phyloP scores from a whole-genome alignment of 2,329 filamentous ascomycete genomes.

The Pseudocercospora cruenta region DNA sequence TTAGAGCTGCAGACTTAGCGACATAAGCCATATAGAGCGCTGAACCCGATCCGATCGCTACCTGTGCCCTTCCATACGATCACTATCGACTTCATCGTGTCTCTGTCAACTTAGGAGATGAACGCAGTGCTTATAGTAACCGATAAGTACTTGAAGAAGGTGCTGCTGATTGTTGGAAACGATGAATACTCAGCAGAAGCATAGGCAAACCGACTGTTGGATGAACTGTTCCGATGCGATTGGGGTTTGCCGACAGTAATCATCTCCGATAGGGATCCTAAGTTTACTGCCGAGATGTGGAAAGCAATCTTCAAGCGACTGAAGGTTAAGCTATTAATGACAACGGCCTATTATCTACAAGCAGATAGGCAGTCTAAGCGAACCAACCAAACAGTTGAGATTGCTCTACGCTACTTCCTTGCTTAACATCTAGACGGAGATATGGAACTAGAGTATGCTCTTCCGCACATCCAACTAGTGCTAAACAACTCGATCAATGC shows the following conservation, averaged over 20 bases:
- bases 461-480: too few relatives aligned
- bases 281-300: constrained; percentile 5
- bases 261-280: constrained; percentile 12
- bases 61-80: not conserved
- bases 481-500: too few relatives aligned
- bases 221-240: not conserved
- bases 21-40: not conserved
- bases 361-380: constrained; percentile 6
- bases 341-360: constrained; percentile 10
- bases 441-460: too few relatives aligned
- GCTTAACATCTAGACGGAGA: not conserved
- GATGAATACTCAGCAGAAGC: not conserved
- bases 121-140: not conserved
- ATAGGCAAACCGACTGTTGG: constrained; percentile 6
- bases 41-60: not conserved
- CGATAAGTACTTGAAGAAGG: constrained; percentile 1
- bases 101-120: not conserved
- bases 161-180: constrained; percentile 1
- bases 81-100: constrained; percentile 6
- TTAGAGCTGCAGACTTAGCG: too few relatives aligned
- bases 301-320: not conserved
- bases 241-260: constrained; percentile 6
- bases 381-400: constrained; percentile 14
- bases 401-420: constrained; percentile 11
- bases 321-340: constrained; percentile 4